These are phyloP conservation scores for Cercospora zeae-maydis DNA, from an alignment of 2,329 filamentous ascomycete species.

Conservation along the genomic window DNA sequence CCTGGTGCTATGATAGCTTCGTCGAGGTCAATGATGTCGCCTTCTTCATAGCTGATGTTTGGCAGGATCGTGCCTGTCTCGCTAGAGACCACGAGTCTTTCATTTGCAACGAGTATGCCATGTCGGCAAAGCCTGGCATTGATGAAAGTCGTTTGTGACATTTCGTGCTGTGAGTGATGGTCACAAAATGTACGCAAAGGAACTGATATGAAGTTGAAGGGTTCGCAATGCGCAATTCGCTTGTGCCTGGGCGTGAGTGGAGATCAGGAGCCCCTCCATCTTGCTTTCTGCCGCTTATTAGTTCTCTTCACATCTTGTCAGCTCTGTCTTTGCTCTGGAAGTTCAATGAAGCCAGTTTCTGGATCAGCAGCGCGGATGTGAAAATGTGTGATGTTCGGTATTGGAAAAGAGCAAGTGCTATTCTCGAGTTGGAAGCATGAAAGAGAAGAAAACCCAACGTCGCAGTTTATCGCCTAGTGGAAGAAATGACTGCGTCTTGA, in stretches of 20 bases:
- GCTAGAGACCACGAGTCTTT: not conserved
- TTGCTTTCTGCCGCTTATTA: not conserved
- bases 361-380: not conserved
- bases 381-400: too few relatives aligned
- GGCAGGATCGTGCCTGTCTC: conserved; percentile 1
- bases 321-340: not conserved
- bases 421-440: too few relatives aligned
- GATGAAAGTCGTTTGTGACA: not conserved
- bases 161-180: not conserved
- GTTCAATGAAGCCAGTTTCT: not conserved
- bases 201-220: not conserved
- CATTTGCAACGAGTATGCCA: not conserved
- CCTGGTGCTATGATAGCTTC: conserved; percentile 40
- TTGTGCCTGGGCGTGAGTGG: not conserved
- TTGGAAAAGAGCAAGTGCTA: too few relatives aligned
- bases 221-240: not conserved
- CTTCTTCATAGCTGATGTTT: not conserved
- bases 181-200: not conserved
- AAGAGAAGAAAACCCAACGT: too few relatives aligned
- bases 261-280: not conserved
- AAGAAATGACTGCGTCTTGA: too few relatives aligned
- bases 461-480: too few relatives aligned
- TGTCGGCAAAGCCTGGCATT: conserved; percentile 3
- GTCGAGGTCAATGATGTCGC: conserved; percentile 10
- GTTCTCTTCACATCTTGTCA: not conserved